Conservation (phyloP, 768 basidiomycete genomes). For the Kwoniella dendrophila region DNA sequence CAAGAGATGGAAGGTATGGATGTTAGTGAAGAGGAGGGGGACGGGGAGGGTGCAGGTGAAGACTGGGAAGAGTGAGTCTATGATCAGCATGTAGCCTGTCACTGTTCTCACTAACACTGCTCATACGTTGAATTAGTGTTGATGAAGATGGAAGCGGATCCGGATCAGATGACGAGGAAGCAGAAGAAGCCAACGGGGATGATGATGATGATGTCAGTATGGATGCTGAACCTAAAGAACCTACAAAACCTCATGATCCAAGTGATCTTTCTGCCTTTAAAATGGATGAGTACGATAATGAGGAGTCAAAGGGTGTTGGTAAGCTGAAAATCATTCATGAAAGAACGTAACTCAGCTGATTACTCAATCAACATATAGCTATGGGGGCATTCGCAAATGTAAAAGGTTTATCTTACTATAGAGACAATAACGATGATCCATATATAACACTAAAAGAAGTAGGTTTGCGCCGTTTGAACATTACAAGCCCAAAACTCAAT, state of each 20-base stretch:
- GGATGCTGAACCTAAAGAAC: conserved; percentile 50
- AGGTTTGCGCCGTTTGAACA: conserved; percentile 9
- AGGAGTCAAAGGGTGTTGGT: conserved; percentile 60
- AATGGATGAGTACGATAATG: conserved; percentile 88
- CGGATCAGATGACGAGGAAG: conserved; percentile 61
- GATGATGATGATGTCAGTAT: conserved; percentile 57
- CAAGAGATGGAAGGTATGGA: conserved; percentile 74
- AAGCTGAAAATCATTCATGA: conserved; percentile 22
- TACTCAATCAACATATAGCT: conserved; percentile 32
- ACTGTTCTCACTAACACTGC: background rate
- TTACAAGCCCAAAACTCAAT: background rate
- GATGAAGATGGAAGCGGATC: conserved; percentile 31
- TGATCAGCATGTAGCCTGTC: background rate
- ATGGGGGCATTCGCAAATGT: conserved; percentile 87
- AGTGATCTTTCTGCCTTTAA: conserved; percentile 85
- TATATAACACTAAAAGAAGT: conserved; percentile 96
- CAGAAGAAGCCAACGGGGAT: conserved; percentile 60
- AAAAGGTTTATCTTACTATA: conserved; percentile 89
- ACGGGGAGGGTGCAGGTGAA: conserved; percentile 68
- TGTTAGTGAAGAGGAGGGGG: no score
- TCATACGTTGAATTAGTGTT: no score
- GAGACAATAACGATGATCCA: conserved; percentile 89
- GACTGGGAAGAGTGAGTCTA: conserved; percentile 85
- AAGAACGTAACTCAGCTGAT: conserved; percentile 25
- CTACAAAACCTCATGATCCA: conserved; percentile 54